Conservation (phyloP, 2,329 filamentous ascomycete species). For the Chaetomiaceae sp. region DNA sequence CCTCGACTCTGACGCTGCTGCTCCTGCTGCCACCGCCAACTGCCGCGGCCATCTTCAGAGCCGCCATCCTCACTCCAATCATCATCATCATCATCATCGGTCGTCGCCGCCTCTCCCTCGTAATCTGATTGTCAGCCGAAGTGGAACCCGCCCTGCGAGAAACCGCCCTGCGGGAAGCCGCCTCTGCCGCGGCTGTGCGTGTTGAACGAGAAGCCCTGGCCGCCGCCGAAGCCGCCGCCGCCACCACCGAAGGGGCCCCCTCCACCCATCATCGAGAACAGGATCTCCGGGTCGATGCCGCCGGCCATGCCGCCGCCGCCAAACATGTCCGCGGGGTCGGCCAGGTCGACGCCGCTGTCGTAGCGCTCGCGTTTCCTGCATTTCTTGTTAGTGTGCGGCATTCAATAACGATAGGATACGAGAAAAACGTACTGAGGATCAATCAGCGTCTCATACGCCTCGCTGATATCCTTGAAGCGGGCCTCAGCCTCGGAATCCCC, state of each 20-base stretch:
- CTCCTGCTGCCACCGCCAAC: too few species aligned
- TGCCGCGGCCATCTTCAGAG: conserved; percentile 21
- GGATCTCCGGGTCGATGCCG: conserved; percentile 69
- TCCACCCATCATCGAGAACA: conserved; percentile 80
- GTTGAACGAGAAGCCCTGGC: conserved; percentile 56
- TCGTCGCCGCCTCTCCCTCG: conserved; percentile 32
- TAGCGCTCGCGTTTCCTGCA: conserved; percentile 79
- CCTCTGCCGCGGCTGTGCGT: conserved; percentile 34
- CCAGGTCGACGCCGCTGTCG: conserved; percentile 86
- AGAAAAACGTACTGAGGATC: conserved; percentile 74
- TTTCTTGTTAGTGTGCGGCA: conserved; percentile 26
- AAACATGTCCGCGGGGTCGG: conserved; percentile 86
- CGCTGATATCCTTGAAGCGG: conserved; percentile 95
- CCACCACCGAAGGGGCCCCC: conserved; percentile 64
- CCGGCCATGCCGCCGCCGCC: conserved; percentile 60
- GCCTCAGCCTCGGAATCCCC: conserved; percentile 79
- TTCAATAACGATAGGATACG: neutral
- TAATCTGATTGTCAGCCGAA: conserved; percentile 46
- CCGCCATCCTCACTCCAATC: conserved; percentile 20
- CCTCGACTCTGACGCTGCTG: neutral
- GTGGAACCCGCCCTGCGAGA: conserved; percentile 36
- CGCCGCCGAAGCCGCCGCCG: conserved; percentile 43
- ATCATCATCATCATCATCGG: too few species aligned
- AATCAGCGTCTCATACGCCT: conserved; percentile 93
- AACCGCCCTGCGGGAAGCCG: conserved; percentile 37